Conservation (phyloP, 176 grass and related monocot genomes). For the Juncus effusus region DNA sequence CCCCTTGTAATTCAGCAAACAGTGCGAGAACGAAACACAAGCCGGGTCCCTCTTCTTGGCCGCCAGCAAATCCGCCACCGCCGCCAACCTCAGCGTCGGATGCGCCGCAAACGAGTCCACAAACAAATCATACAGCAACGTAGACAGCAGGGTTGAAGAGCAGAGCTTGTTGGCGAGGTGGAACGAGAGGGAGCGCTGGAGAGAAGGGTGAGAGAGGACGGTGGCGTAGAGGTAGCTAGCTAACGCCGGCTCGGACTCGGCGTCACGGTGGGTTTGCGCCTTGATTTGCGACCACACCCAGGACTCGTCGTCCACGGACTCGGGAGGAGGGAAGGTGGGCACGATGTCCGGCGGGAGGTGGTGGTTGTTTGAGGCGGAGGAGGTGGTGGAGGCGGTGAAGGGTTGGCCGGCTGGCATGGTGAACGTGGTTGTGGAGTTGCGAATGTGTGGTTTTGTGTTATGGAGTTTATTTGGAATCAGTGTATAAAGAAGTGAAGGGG, state of each 20-base stretch:
- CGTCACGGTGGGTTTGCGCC: constrained; percentile 72
- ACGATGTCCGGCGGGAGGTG: constrained; percentile 28
- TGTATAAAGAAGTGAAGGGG: neutral
- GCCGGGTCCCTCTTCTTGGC: constrained; percentile 63
- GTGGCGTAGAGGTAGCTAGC: constrained; percentile 87
- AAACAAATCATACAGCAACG: constrained; percentile 89
- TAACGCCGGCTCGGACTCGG: constrained; percentile 79
- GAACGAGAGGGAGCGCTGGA: constrained; percentile 67
- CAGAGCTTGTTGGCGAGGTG: constrained; percentile 97
- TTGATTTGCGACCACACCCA: constrained; percentile 95
- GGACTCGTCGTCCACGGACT: constrained; percentile 59
- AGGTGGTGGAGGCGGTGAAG: constrained; percentile 7
- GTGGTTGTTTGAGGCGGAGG: constrained; percentile 14
- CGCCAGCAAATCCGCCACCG: constrained; percentile 67
- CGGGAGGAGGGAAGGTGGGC: constrained; percentile 60
- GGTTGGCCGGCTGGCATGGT: constrained; percentile 50
- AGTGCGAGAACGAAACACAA: constrained; percentile 69
- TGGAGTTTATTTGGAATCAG: neutral
- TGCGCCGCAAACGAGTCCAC: constrained; percentile 49
- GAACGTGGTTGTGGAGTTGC: neutral
- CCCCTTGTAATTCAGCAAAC: constrained; percentile 95
- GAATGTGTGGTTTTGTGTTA: constrained; percentile 9
- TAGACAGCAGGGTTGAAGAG: constrained; percentile 85
- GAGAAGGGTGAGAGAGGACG: constrained; percentile 75
- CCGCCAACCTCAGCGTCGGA: constrained; percentile 46